Base-by-base conservation (phyloP, 2,329 filamentous ascomycete species). In the Cryphonectria nitschkei region DNA sequence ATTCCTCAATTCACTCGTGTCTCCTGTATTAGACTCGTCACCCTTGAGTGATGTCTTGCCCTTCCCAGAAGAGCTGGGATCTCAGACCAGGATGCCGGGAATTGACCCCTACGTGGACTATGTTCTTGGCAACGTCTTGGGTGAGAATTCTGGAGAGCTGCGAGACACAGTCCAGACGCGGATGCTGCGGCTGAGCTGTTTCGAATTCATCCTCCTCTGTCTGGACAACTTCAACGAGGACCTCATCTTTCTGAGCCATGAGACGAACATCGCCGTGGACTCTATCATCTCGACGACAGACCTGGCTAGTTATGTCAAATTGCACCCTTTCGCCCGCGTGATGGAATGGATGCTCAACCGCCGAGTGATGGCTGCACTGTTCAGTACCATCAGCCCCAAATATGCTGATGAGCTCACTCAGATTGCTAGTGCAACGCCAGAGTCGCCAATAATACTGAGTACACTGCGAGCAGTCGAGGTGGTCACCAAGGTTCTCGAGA, bases 271-370 rank as follows among this genome's bases (percentile, higher is more conserved):
- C 41, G 84, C 88, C 37, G 90, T 97, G 22, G 94, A 98, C 78
- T 82, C 87, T 13, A 88, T 92, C 22, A 93, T 97, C 74, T 87
- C 87, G 58, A 87, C 93, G 4, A 92, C 91, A 2, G 92, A 93
- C 69, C 84, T 98, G 5, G 89, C 90, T 65, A 87, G 88, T 7
- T 99, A 99, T 78, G 90, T 96, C 71, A 89, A 90, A 34, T 87
- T 97, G 68, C 97, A 99, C 81, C 95, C 97, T 0, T 99, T 98
- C 77, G 90, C 93, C 3, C 90, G 97, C 71, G 91, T 97, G 22
- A 98, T 98, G 93, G 96, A 99, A 78, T 98, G 96, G 94, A 89
- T 99, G 81, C 97, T 97, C 81, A 98, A 97, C 78, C 93, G 97
- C 77, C 93, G 92, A 74, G 93, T 98, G 32, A 89, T 97, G 76